Evolutionary conservation across 2,329 filamentous ascomycete species (phyloP).

Genomic region (Penicillium sp.): DNA sequence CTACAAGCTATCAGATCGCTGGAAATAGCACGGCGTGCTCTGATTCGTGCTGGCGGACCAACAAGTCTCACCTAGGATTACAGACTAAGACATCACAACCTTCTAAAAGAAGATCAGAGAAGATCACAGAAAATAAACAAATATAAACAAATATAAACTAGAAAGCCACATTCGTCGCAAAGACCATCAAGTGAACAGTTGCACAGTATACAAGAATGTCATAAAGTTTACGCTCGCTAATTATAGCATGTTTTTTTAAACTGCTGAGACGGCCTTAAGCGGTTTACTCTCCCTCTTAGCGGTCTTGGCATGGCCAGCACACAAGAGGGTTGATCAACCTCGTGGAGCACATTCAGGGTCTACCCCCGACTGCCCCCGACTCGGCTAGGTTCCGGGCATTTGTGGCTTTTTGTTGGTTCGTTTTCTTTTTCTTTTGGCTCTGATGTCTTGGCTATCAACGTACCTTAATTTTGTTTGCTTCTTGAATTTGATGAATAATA

Average conservation of each 20-base stretch:
- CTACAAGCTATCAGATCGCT: neutral
- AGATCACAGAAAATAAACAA: neutral
- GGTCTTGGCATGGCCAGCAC: neutral
- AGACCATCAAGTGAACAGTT: neutral
- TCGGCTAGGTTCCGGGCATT: conserved; percentile 19
- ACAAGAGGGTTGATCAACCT: conserved; percentile 5
- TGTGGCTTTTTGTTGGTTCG: neutral
- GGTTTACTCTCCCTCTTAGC: neutral
- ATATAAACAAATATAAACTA: too few relatives aligned
- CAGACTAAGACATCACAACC: neutral
- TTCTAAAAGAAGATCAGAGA: neutral
- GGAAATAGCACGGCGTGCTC: neutral
- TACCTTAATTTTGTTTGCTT: neutral
- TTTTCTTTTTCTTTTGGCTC: neutral
- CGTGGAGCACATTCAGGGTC: conserved; percentile 13
- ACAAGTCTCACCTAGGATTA: neutral
- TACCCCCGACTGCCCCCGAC: conserved; percentile 14
- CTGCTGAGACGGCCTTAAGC: conserved; percentile 3
- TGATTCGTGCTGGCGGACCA: neutral
- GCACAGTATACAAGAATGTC: neutral
- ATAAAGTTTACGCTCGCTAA: conserved; percentile 5
- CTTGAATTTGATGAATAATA: too few relatives aligned
- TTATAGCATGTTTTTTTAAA: conserved; percentile 2
- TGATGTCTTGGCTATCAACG: neutral
- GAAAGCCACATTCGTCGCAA: neutral